These are phyloP conservation scores for Synchytrium microbalum DNA, from an alignment of 371 early-diverging fungal species.

Conservation along the genomic window DNA sequence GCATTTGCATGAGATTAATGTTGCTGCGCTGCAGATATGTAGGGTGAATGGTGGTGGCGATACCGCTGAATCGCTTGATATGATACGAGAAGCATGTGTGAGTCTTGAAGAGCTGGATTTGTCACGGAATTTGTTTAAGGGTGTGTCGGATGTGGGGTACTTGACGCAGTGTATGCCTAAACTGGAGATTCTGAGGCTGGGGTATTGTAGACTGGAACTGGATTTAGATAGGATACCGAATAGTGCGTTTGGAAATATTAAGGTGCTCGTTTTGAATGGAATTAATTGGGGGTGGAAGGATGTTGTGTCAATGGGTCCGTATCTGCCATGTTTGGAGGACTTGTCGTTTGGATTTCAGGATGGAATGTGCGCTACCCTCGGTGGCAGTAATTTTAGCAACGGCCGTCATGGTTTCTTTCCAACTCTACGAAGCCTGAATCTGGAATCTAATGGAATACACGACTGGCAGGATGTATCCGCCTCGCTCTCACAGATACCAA, in stretches of 20 bases:
- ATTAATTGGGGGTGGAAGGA: constrained; percentile 35
- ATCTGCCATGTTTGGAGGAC: constrained; percentile 50
- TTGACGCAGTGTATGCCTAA: constrained; percentile 50
- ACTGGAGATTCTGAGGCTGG: constrained; percentile 54
- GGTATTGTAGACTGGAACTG: constrained; percentile 31
- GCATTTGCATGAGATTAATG: constrained; percentile 43
- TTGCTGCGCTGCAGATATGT: constrained; percentile 36
- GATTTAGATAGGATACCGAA: constrained; percentile 11
- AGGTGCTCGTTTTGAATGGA: constrained; percentile 37
- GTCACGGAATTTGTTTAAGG: constrained; percentile 53
- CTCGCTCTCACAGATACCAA: constrained; percentile 28
- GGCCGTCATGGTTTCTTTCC: constrained; percentile 31
- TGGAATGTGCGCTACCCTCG: constrained; percentile 8
- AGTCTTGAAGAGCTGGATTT: constrained; percentile 65
- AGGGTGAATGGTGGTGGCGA: constrained; percentile 23
- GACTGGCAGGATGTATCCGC: constrained; percentile 55
- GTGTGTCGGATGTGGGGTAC: constrained; percentile 53
- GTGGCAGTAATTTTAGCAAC: constrained; percentile 4
- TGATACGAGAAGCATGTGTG: constrained; percentile 30
- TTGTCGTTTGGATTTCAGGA: constrained; percentile 59
- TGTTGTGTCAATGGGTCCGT: constrained; percentile 39
- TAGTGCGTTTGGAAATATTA: constrained; percentile 30
- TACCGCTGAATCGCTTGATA: background rate
- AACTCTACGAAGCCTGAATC: constrained; percentile 48
- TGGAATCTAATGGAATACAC: constrained; percentile 55